Conservation (phyloP, 2,329 filamentous ascomycete species). For the Apiospora malaysiana region DNA sequence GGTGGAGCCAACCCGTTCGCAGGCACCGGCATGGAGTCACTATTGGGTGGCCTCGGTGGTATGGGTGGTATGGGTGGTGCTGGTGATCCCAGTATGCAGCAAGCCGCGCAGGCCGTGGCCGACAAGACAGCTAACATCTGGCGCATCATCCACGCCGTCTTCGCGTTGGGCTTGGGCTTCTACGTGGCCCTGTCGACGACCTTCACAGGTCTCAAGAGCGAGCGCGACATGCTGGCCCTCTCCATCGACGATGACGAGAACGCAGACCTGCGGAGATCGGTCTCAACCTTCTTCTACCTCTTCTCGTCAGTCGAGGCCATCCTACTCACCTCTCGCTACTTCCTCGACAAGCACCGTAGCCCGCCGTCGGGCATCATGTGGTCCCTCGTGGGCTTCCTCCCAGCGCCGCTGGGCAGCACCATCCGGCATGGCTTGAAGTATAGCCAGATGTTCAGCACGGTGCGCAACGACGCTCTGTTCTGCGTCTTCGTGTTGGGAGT, state of each 20-base stretch:
- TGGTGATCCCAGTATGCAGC: constrained; percentile 40
- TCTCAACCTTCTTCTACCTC: constrained; percentile 70
- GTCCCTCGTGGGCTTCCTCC: constrained; percentile 68
- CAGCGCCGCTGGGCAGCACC: constrained; percentile 67
- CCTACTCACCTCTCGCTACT: constrained; percentile 73
- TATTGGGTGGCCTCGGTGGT: constrained; percentile 38
- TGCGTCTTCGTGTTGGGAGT: constrained; percentile 77
- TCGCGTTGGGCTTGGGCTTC: constrained; percentile 71
- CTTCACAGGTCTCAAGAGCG: constrained; percentile 70
- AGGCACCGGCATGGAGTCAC: constrained; percentile 36
- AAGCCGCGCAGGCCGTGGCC: constrained; percentile 36
- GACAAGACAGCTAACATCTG: constrained; percentile 60
- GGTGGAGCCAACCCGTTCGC: constrained; percentile 43
- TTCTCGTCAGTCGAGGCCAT: constrained; percentile 79
- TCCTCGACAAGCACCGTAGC: constrained; percentile 66
- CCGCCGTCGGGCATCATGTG: constrained; percentile 68
- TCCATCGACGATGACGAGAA: background rate
- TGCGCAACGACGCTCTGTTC: constrained; percentile 72
- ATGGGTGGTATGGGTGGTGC: constrained; percentile 39
- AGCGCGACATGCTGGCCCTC: constrained; percentile 52
- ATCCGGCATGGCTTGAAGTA: constrained; percentile 68
- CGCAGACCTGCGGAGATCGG: background rate
- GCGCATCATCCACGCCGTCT: constrained; percentile 75
- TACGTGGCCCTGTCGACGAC: constrained; percentile 73
- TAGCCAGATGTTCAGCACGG: constrained; percentile 72